Conservation (phyloP, 1,284 basidiomycete species). For the Austroboletus niveus region DNA sequence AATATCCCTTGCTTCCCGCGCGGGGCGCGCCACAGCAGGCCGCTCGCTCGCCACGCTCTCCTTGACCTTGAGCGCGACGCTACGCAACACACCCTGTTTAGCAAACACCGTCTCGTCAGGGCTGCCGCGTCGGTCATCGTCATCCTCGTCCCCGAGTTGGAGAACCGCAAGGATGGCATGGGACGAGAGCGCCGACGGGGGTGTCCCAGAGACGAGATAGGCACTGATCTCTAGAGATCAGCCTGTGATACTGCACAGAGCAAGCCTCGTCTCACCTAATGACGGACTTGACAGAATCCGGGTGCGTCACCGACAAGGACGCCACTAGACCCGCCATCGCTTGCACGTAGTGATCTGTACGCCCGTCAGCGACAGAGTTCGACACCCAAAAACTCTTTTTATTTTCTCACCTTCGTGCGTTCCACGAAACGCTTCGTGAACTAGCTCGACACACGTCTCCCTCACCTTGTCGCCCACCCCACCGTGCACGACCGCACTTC, state of each 20-base stretch:
- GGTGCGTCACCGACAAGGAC: conserved; percentile 61
- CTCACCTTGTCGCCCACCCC: conserved; percentile 70
- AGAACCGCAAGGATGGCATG: conserved; percentile 54
- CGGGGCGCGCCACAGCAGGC: conserved; percentile 77
- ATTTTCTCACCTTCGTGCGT: conserved; percentile 58
- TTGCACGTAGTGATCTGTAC: conserved; percentile 68
- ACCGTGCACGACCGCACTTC: conserved; percentile 66
- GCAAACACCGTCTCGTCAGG: conserved; percentile 58
- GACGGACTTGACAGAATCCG: conserved; percentile 65
- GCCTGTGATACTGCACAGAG: too few relatives aligned
- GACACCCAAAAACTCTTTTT: too few relatives aligned
- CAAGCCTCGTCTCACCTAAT: conserved; percentile 52
- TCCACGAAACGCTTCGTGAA: conserved; percentile 78
- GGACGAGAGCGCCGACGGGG: conserved; percentile 61
- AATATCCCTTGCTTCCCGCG: conserved; percentile 81
- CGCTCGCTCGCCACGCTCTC: conserved; percentile 71
- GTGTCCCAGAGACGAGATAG: conserved; percentile 61
- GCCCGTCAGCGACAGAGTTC: background rate
- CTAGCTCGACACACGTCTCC: conserved; percentile 71
- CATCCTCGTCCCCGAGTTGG: conserved; percentile 2
- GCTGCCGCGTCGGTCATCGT: background rate
- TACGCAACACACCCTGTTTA: conserved; percentile 57
- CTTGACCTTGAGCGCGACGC: conserved; percentile 71
- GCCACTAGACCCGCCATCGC: conserved; percentile 69
- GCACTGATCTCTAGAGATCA: conserved; percentile 33